Evolutionary conservation across 108 stramenopile species (phyloP).

Genomic region (Conticribra guillardii): DNA sequence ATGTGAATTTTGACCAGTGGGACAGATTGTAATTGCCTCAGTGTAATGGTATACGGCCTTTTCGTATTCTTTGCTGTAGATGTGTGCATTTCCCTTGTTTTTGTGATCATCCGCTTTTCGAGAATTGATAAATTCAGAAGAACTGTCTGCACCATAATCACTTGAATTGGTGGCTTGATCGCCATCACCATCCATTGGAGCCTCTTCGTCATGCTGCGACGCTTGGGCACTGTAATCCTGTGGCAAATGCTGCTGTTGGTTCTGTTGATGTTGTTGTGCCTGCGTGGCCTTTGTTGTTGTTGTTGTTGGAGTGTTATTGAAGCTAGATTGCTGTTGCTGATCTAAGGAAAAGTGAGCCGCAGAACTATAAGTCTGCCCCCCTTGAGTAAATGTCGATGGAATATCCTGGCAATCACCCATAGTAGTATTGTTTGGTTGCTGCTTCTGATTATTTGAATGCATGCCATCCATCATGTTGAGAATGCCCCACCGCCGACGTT

Average conservation of each 20-base stretch:
- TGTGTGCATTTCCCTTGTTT: constrained; percentile 68
- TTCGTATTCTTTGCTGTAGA: constrained; percentile 74
- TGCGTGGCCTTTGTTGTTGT: background rate
- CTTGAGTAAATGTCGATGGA: too few relatives aligned
- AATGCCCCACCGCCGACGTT: background rate
- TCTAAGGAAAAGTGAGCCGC: too few relatives aligned
- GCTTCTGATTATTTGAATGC: too few relatives aligned
- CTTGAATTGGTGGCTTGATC: background rate
- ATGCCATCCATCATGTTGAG: too few relatives aligned
- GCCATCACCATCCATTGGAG: background rate
- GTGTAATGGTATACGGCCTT: constrained; percentile 71
- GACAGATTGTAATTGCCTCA: constrained; percentile 61
- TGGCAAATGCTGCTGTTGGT: background rate
- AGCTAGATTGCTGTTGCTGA: background rate
- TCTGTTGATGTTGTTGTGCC: background rate
- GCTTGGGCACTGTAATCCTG: too few relatives aligned
- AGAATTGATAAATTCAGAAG: background rate
- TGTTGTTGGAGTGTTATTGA: too few relatives aligned
- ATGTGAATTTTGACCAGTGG: constrained; percentile 75
- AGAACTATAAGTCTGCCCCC: too few relatives aligned
- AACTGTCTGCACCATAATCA: constrained; percentile 1
- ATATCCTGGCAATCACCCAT: too few relatives aligned
- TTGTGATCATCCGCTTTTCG: constrained; percentile 56
- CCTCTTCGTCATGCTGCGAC: background rate
- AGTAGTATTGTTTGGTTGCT: too few relatives aligned